Base-by-base conservation (phyloP, 2,329 filamentous ascomycete genomes). In the Trichocomaceae sp. region DNA sequence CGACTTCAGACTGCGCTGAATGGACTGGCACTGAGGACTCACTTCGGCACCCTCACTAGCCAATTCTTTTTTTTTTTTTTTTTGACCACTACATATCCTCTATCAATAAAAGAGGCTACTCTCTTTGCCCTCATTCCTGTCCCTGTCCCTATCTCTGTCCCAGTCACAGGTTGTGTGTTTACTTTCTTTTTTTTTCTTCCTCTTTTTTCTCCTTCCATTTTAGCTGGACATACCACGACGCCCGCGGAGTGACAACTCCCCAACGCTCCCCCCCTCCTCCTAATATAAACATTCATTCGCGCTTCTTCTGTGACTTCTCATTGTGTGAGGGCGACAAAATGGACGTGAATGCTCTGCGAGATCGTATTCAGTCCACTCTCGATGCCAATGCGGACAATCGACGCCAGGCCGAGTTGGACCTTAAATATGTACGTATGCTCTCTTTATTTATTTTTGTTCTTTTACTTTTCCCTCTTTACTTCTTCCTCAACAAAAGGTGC, bases 291-390 rank as follows among this genome's bases (percentile, higher is more conserved):
- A n/a, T 13, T 35, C 29, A 33, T 2, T 33, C 23, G 10, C 29
- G 10, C n/a, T 20, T 26, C 22, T 17, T 29, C 35, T 9, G 31
- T 15, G 31, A 35, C 29, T 33, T n/a, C n/a, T n/a, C n/a, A n/a
- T 26, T 26, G 23, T 26, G 26, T 29, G 26, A 29, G 26, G 26
- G 4, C 57, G 29, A 8, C 19, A 71, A 68, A 66, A 84, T 84
- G 82, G 82, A 84, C 72, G 80, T 81, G 66, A 74, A 77, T 67
- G 79, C 75, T 64, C 75, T 86, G 62, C 76, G 83, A 70, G 79
- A 79, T 72, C 80, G 83, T 68, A 84, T 86, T 66, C 77, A 82
- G 72, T 79, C 80, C 64, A 85, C 83, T 55, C 77, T 86, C 62
- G 81, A 83, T 66, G 69, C 80, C 60, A 83, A 85, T 74, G 79